Base-by-base conservation (phyloP, 495 filamentous ascomycete genomes). In the Lasiosphaeris hirsuta region DNA sequence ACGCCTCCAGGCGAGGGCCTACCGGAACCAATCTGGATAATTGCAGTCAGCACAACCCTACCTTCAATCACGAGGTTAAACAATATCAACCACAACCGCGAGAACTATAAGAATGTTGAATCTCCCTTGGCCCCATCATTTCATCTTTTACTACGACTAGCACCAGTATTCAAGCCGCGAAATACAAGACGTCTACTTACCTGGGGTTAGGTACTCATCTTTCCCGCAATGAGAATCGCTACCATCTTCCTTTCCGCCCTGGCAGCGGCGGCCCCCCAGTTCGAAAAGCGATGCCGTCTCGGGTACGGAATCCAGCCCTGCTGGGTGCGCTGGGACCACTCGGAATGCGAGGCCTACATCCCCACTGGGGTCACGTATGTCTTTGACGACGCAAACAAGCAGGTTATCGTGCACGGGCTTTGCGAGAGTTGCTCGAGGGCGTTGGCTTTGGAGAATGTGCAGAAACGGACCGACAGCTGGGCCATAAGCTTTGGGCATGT, bases 311-410 rank as follows among this genome's bases (percentile, higher is more conserved):
- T 51, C 14, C 33, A 15, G 14, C 35, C 49, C 8, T 51, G 49
- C 49, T 51, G 49, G 49, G 18, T 51, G 4, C 17, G 9, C 36
- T 51, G 49, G 49, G 49, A 51, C 49, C 34, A 51, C 36, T 23
- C 15, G n/a, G 36, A 51, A 10, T 51, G 49, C 36, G 49, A 23
- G 13, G 36, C 36, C 10, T 51, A 51, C 49, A 14, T 41, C 18
- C 49, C 49, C 34, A 0, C 0, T 4, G 49, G 49, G 35, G 49
- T 51, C 7, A 51, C 33, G 4, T 51, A 51, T 35, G 35, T 17
- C 7, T 51, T 51, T 10, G 49, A 51, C 49, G 49, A 41, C 7
- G 14, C 17, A 4, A 38, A 37, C 37, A 17, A 40, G 8, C 7
- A 6, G 15, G 37, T 37, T 9, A 51, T 35, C 4, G 40, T 51